A percentile compares a stretch with the other conserved stretches of the same genome.
Conservation (phyloP, 768 basidiomycete species). For the Russula sp. region DNA sequence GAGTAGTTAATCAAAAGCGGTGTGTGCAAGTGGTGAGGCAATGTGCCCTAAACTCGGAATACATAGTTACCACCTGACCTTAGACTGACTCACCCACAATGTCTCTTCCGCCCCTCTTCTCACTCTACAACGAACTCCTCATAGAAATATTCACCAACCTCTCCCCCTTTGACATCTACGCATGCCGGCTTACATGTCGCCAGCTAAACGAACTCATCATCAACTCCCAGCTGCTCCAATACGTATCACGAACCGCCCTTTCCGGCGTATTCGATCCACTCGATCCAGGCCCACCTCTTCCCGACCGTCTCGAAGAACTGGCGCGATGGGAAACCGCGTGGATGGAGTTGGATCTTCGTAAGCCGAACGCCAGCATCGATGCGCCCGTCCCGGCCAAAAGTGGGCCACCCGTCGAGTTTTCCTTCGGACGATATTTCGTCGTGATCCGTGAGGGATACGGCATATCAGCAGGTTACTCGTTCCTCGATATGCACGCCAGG, state of each 20-base stretch:
- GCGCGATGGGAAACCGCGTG: conserved; percentile 10
- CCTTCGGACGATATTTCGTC: conserved; percentile 22
- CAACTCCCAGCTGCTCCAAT: conserved; percentile 9
- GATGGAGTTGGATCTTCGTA: conserved; percentile 6
- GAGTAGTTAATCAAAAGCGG: background rate
- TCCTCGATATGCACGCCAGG: conserved; percentile 14
- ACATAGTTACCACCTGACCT: background rate
- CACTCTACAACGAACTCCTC: conserved; percentile 21
- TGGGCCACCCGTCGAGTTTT: conserved; percentile 4
- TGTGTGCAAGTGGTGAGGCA: background rate
- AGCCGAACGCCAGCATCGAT: background rate
- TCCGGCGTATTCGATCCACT: conserved; percentile 23
- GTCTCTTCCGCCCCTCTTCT: conserved; percentile 11
- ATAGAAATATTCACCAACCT: conserved; percentile 13
- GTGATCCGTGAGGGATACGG: conserved; percentile 18
- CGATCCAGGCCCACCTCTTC: conserved; percentile 10
- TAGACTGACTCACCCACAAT: background rate
- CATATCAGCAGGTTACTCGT: conserved; percentile 10
- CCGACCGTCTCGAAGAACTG: conserved; percentile 2
- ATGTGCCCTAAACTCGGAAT: background rate
- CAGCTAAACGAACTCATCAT: conserved; percentile 10
- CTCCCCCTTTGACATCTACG: conserved; percentile 3
- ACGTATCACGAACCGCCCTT: conserved; percentile 14
- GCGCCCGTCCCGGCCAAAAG: background rate
- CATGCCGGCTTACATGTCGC: background rate